Evolutionary conservation across 176 grass and related monocot genomes (phyloP).

Genomic region (Phoenix dactylifera): DNA sequence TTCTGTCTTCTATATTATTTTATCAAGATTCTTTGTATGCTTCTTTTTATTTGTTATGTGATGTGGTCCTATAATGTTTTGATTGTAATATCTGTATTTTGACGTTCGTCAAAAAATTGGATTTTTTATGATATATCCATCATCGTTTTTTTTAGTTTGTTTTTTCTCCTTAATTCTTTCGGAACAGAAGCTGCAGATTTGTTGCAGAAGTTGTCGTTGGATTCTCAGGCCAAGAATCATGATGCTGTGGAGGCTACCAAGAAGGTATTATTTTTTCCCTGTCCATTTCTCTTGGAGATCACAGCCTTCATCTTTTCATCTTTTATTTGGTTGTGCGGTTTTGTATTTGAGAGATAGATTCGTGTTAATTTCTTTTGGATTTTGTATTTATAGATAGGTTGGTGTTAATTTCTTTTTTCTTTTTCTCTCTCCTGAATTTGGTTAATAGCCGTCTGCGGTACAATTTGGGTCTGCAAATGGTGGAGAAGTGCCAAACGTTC

Average conservation of each 20-base stretch:
- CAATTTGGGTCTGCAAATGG: constrained; percentile 36
- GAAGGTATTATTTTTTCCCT: constrained; percentile 31
- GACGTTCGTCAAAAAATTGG: too few species aligned
- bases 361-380: too few species aligned
- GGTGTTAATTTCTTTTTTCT: not conserved
- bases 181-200: constrained; percentile 63
- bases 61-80: not conserved
- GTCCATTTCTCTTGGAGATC: not conserved
- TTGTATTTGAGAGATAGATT: too few species aligned
- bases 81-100: too few species aligned
- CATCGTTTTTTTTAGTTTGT: constrained; percentile 7
- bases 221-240: constrained; percentile 48
- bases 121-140: not conserved
- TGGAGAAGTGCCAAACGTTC: constrained; percentile 28
- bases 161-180: constrained; percentile 29
- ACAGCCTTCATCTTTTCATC: not conserved
- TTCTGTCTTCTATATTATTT: too few species aligned
- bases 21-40: too few species aligned
- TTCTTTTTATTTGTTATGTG: not conserved
- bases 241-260: constrained; percentile 34
- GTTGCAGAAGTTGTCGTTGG: constrained; percentile 69
- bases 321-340: not conserved
- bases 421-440: not conserved
- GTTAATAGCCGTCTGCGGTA: constrained; percentile 31
- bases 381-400: not conserved